Evolutionary conservation across 148 eudicot genomes (phyloP).

Genomic region (Linanthus parryae): DNA sequence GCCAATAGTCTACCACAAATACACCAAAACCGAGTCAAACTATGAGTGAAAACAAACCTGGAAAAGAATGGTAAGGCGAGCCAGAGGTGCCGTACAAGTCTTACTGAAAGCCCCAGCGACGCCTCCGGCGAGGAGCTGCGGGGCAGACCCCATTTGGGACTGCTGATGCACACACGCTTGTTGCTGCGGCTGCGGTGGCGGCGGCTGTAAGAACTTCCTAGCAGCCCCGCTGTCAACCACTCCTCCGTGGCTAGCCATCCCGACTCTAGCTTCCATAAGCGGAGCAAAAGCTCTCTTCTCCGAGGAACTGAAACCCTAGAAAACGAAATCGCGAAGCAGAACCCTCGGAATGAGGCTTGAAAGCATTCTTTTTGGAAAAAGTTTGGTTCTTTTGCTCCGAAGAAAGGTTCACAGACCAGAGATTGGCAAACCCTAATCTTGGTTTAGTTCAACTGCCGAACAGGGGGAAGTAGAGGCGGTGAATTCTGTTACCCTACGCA

Average conservation of each 20-base stretch:
- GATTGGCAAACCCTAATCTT: too few relatives aligned
- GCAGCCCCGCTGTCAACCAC: conserved; percentile 26
- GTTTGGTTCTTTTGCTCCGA: too few relatives aligned
- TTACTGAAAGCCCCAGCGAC: conserved; percentile 79
- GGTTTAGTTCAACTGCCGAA: too few relatives aligned
- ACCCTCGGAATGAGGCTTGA: too few relatives aligned
- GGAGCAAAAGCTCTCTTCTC: too few relatives aligned
- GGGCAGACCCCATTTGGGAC: conserved; percentile 47
- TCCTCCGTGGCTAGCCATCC: conserved; percentile 18
- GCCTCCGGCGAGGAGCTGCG: conserved; percentile 79
- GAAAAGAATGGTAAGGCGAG: conserved; percentile 83
- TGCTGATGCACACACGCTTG: conserved; percentile 26
- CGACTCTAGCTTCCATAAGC: too few relatives aligned
- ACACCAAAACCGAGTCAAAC: not conserved
- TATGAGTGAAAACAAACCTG: conserved; percentile 39
- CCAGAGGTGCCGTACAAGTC: conserved; percentile 84
- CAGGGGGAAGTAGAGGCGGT: too few relatives aligned
- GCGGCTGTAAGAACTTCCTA: conserved; percentile 23
- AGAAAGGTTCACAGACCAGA: too few relatives aligned
- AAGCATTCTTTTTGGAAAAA: too few relatives aligned
- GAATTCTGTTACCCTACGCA: too few relatives aligned
- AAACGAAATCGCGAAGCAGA: too few relatives aligned
- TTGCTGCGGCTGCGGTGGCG: conserved; percentile 10
- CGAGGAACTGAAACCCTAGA: too few relatives aligned
- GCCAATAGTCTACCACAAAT: not conserved